A percentile compares a stretch with the other conserved stretches of the same genome.
Conservation (phyloP, 805 yeast species). For the Zygosaccharomyces lentus region DNA sequence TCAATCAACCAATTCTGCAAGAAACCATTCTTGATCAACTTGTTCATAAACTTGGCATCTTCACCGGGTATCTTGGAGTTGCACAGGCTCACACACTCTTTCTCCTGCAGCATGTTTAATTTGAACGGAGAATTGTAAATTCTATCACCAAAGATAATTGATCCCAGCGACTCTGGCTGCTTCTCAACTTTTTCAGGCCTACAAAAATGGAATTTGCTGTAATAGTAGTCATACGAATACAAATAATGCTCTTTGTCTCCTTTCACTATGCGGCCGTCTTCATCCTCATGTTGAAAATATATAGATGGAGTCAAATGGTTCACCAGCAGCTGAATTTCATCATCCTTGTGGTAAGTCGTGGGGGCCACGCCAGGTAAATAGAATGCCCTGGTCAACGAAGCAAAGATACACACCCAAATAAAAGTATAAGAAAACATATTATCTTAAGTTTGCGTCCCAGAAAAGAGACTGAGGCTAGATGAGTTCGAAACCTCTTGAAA, state of each 20-base stretch:
- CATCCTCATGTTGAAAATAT: conserved; percentile 40
- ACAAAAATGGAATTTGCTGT: conserved; percentile 80
- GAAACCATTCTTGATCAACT: conserved; percentile 77
- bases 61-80: conserved; percentile 49
- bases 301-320: conserved; percentile 85
- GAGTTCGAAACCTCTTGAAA: not conserved
- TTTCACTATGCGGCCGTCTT: conserved; percentile 36
- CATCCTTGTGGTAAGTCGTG: conserved; percentile 72
- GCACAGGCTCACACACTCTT: conserved; percentile 68
- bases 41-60: conserved; percentile 72
- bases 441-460: not conserved
- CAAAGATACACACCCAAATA: conserved; percentile 6
- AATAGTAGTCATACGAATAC: conserved; percentile 79
- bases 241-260: conserved; percentile 48
- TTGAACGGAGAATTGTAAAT: conserved; percentile 89
- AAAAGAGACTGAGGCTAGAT: not conserved
- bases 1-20: conserved; percentile 90
- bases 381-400: conserved; percentile 46
- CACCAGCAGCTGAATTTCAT: conserved; percentile 71
- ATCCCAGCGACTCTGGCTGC: conserved; percentile 87
- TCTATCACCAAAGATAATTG: conserved; percentile 92
- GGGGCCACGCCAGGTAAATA: conserved; percentile 97
- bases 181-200: conserved; percentile 50
- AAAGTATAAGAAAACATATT: conserved; percentile 2
- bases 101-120: conserved; percentile 69